phyloP scores from a whole-genome alignment of 202 grass and related monocot genomes.

The Setaria viridis region DNA sequence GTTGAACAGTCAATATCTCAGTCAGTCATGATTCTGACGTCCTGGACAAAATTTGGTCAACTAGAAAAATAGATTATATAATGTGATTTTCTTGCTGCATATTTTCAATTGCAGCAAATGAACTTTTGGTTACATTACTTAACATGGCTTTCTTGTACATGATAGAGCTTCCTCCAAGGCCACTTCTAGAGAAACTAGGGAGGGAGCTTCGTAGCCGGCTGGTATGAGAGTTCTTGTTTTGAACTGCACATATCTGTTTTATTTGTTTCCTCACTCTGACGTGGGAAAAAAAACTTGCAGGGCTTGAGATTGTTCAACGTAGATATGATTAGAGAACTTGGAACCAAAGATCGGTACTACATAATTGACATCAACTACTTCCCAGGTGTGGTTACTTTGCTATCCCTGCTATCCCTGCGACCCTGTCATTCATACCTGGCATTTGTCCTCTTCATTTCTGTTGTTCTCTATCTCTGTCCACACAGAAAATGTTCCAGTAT shows the following conservation, averaged over 20 bases:
- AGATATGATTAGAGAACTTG: conserved; percentile 81
- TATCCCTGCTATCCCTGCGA: not conserved
- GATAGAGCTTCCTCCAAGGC: conserved; percentile 79
- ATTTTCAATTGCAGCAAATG: conserved; percentile 4
- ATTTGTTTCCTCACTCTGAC: conserved; percentile 32
- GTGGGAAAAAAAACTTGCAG: conserved; percentile 29
- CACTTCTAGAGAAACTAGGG: conserved; percentile 86
- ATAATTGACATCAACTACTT: conserved; percentile 87
- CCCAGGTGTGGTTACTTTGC: conserved; percentile 49
- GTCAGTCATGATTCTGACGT: not conserved
- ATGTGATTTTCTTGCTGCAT: conserved; percentile 4
- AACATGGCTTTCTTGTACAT: conserved; percentile 20
- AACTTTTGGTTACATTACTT: conserved; percentile 37
- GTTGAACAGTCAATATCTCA: not conserved
- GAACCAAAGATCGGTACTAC: conserved; percentile 70
- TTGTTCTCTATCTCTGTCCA: conserved; percentile 7
- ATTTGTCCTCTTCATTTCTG: conserved; percentile 20
- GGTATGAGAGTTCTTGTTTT: conserved; percentile 54
- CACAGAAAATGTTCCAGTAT: conserved; percentile 18
- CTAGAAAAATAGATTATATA: not conserved
- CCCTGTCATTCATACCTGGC: not conserved
- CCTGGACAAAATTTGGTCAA: not conserved
- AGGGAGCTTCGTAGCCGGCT: conserved; percentile 80
- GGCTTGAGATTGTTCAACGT: conserved; percentile 72
- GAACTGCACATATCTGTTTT: not conserved